These are phyloP conservation scores for Fusarium brevicatenulatum DNA, from an alignment of 2,329 filamentous ascomycete genomes.

Conservation along the genomic window DNA sequence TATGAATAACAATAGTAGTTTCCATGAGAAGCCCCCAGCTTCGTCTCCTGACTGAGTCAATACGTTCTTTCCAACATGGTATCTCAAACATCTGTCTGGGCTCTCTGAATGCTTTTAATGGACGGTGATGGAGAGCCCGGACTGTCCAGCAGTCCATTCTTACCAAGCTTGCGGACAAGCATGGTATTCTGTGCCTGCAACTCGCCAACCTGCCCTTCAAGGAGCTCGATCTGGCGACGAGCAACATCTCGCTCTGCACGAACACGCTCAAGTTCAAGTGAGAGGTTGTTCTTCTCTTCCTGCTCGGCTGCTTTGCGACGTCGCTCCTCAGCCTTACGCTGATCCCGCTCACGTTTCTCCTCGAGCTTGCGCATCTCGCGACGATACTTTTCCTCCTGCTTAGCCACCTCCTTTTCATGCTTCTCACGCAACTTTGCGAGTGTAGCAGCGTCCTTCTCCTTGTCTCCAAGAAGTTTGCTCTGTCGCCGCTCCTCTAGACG, in stretches of 20 bases:
- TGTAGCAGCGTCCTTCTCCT: slow-evolving; percentile 60
- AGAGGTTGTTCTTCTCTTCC: slow-evolving; percentile 61
- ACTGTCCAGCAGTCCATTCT: slow-evolving; percentile 51
- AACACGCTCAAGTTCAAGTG: slow-evolving; percentile 63
- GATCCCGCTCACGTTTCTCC: slow-evolving; percentile 70
- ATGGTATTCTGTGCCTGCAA: slow-evolving; percentile 69
- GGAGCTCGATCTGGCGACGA: slow-evolving; percentile 62
- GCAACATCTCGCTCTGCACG: slow-evolving; percentile 64
- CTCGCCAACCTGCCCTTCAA: slow-evolving; percentile 65
- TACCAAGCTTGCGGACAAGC: slow-evolving; percentile 65
- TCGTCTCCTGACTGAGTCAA: neutral
- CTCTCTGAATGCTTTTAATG: slow-evolving; percentile 27
- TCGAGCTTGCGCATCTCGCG: slow-evolving; percentile 73
- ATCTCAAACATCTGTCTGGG: slow-evolving; percentile 12
- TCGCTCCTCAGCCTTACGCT: slow-evolving; percentile 66
- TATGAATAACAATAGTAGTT: slow-evolving; percentile 9
- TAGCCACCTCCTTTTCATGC: slow-evolving; percentile 70
- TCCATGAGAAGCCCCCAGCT: neutral
- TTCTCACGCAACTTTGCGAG: slow-evolving; percentile 70
- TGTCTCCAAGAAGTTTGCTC: slow-evolving; percentile 58
- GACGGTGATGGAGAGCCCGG: slow-evolving; percentile 53
- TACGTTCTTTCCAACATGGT: neutral
- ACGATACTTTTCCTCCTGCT: slow-evolving; percentile 73
- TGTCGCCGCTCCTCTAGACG: slow-evolving; percentile 61
- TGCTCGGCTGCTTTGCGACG: slow-evolving; percentile 62